Evolutionary conservation across 2,329 filamentous ascomycete genomes (phyloP).

Genomic region (Cercospora janseana): DNA sequence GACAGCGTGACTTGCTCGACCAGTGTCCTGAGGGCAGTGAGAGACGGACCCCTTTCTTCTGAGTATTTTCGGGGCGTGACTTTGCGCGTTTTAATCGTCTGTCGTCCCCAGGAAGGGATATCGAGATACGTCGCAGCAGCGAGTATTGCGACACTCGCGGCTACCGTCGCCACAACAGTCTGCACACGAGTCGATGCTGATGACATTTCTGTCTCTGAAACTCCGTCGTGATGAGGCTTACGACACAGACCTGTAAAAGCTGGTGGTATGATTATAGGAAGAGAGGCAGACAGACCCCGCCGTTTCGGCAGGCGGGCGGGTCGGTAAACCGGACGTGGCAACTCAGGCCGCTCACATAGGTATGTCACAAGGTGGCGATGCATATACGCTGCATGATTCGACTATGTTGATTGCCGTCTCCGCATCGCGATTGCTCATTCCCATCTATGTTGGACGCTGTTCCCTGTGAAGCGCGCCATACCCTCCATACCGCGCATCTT

Average conservation of each 20-base stretch:
- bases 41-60: slow-evolving; percentile 20
- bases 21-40: slow-evolving; percentile 28
- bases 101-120: slow-evolving; percentile 24
- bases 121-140: slow-evolving; percentile 25
- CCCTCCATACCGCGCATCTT: neutral
- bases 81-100: slow-evolving; percentile 24
- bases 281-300: no score
- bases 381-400: no score
- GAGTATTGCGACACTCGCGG: slow-evolving; percentile 12
- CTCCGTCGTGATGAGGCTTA: neutral
- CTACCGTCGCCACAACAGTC: slow-evolving; percentile 14
- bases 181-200: slow-evolving; percentile 1
- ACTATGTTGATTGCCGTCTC: no score
- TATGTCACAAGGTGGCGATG: neutral
- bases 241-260: no score
- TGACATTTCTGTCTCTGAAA: neutral
- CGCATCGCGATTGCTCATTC: no score
- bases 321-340: neutral
- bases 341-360: neutral
- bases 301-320: no score
- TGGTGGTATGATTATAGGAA: no score
- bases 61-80: slow-evolving; percentile 27
- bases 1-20: slow-evolving; percentile 24
- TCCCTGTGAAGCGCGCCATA: no score
- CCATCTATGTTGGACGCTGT: no score